phyloP scores from a whole-genome alignment of 805 yeast species.

The Spencermartinsiella europaea region DNA sequence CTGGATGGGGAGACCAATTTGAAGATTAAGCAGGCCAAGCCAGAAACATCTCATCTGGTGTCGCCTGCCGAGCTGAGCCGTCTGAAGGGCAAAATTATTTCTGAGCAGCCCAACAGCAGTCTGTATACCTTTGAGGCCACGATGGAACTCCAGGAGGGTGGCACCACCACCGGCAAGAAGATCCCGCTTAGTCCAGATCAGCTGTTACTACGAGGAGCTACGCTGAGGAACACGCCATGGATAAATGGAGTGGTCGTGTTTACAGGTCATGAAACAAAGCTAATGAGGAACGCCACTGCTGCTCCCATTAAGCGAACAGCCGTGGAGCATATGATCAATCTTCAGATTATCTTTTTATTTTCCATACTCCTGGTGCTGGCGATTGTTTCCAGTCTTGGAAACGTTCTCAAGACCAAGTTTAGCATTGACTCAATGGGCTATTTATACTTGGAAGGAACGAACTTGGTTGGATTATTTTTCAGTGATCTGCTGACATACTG shows the following conservation, averaged over 20 bases:
- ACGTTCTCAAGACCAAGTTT: conserved; percentile 64
- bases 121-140: conserved; percentile 95
- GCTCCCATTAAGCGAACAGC: conserved; percentile 97
- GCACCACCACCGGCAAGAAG: conserved; percentile 12
- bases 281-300: conserved; percentile 98
- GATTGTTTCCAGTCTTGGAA: conserved; percentile 80
- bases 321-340: conserved; percentile 89
- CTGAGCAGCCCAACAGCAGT: conserved; percentile 93
- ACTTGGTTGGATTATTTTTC: conserved; percentile 67
- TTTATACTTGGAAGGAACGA: conserved; percentile 62
- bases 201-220: conserved; percentile 89
- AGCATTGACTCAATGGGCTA: conserved; percentile 54
- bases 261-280: conserved; percentile 97
- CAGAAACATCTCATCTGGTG: conserved; percentile 69
- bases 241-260: conserved; percentile 88
- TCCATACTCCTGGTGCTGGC: conserved; percentile 70
- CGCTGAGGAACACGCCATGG: conserved; percentile 91
- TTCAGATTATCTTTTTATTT: conserved; percentile 86
- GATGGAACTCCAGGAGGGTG: conserved; percentile 39
- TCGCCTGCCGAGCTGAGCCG: conserved; percentile 55
- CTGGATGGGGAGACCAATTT: conserved; percentile 96
- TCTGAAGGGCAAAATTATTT: conserved; percentile 55
- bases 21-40: conserved; percentile 83
- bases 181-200: conserved; percentile 87
- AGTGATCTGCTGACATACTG: conserved; percentile 87